These are phyloP conservation scores for Dipodascopsis tothii DNA, from an alignment of 805 yeast genomes.

Conservation along the genomic window DNA sequence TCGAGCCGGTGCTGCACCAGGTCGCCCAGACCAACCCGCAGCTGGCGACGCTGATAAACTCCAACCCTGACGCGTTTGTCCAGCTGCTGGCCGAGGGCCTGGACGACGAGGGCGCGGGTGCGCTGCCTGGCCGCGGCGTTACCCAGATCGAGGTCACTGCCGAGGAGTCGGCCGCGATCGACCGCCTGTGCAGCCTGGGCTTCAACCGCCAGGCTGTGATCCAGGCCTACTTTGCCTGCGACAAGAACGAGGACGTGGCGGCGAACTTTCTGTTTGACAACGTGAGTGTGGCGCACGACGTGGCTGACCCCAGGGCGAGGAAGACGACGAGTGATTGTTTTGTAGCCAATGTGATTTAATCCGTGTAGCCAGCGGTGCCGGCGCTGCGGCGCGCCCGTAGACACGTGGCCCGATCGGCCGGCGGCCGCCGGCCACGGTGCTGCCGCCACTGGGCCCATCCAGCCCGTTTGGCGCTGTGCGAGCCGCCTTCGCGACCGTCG, in stretches of 20 bases:
- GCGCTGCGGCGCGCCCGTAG: too few relatives aligned
- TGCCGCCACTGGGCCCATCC: too few relatives aligned
- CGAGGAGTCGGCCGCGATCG: constrained; percentile 84
- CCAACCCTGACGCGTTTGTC: constrained; percentile 82
- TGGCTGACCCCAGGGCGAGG: constrained; percentile 15
- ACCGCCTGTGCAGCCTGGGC: constrained; percentile 83
- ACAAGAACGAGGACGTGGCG: constrained; percentile 92
- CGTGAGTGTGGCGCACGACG: constrained; percentile 16
- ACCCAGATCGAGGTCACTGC: constrained; percentile 59
- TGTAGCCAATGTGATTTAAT: background rate
- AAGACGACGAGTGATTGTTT: constrained; percentile 16
- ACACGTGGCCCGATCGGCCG: too few relatives aligned
- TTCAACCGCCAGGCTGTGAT: constrained; percentile 81
- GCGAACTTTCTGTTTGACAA: constrained; percentile 77
- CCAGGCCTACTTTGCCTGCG: constrained; percentile 96
- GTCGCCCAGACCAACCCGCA: constrained; percentile 77
- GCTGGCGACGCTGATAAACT: constrained; percentile 47
- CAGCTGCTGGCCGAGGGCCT: constrained; percentile 44
- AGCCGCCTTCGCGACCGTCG: too few relatives aligned
- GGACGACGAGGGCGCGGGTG: constrained; percentile 48
- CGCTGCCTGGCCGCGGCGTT: constrained; percentile 32
- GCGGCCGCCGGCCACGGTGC: too few relatives aligned
- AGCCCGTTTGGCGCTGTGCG: too few relatives aligned
- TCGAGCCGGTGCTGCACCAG: constrained; percentile 77
- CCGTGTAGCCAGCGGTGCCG: too few relatives aligned